Conservation (phyloP, 2,329 filamentous ascomycete genomes). For the Penicillium sp. region DNA sequence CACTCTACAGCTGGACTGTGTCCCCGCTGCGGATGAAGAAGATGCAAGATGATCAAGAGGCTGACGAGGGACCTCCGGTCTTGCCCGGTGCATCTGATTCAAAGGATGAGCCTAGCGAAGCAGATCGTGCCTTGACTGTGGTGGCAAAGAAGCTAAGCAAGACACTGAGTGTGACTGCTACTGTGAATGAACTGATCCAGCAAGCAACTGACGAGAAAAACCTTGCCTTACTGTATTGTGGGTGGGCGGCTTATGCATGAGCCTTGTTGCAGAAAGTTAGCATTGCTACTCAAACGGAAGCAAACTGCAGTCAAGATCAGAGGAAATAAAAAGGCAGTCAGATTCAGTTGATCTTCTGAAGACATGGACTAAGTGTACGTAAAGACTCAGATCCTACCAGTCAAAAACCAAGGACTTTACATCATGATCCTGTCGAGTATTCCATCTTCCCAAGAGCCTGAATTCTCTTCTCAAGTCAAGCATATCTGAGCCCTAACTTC, state of each 20-base stretch:
- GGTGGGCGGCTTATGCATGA: slow-evolving; percentile 29
- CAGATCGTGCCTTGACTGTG: slow-evolving; percentile 85
- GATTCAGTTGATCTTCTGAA: no score
- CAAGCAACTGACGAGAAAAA: slow-evolving; percentile 93
- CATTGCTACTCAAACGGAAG: no score
- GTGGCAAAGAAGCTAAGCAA: slow-evolving; percentile 96
- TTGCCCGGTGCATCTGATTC: slow-evolving; percentile 36
- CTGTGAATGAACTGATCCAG: slow-evolving; percentile 95
- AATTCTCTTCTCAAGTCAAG: no score
- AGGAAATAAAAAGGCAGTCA: no score
- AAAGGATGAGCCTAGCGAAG: slow-evolving; percentile 69
- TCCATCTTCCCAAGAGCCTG: no score
- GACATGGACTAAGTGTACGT: no score
- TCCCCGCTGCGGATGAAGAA: slow-evolving; percentile 67
- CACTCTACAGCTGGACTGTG: slow-evolving; percentile 92
- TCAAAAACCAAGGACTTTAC: no score
- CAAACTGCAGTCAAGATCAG: no score
- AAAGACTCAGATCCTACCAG: no score
- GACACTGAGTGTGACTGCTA: slow-evolving; percentile 89
- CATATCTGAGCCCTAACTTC: no score
- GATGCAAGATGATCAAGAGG: slow-evolving; percentile 62
- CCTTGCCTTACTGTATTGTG: slow-evolving; percentile 83
- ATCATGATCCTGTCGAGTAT: no score
- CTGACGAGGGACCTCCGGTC: slow-evolving; percentile 39
- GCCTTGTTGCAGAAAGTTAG: not conserved